phyloP scores from a whole-genome alignment of 192 early-diverging fungal species.

The Coemansia sp. region DNA sequence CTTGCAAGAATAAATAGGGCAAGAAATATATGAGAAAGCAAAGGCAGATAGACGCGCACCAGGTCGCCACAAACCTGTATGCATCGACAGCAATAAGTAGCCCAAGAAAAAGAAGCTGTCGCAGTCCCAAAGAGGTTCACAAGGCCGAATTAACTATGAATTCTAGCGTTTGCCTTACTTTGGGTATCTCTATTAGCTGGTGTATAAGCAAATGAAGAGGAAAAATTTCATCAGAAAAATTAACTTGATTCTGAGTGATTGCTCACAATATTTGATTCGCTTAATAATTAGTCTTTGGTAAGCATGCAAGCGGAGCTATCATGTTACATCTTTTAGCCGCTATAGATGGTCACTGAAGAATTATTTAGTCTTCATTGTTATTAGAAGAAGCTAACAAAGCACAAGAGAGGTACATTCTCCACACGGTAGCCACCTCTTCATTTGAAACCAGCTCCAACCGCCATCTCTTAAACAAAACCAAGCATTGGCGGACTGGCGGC shows the following conservation, averaged over 20 bases:
- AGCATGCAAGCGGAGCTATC: background rate
- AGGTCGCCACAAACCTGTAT: conserved; percentile 3
- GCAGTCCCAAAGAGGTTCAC: no score
- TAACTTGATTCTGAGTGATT: no score
- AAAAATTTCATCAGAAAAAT: no score
- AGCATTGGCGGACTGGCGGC: conserved; percentile 33
- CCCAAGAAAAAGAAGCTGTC: no score
- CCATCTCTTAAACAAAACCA: conserved; percentile 35
- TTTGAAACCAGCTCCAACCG: conserved; percentile 37
- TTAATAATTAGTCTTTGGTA: no score
- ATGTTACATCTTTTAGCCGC: background rate
- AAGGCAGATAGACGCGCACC: conserved; percentile 1
- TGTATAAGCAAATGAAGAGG: no score
- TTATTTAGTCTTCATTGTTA: conserved; percentile 18
- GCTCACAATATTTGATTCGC: no score
- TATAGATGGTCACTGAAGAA: background rate
- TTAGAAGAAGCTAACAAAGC: conserved; percentile 35
- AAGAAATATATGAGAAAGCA: background rate
- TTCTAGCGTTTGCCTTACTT: no score
- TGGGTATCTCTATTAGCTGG: no score
- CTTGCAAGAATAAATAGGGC: background rate
- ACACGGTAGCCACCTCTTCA: conserved; percentile 42
- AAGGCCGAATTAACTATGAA: no score
- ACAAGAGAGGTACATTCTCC: conserved; percentile 54
- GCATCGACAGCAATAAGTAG: conserved; percentile 1